Evolutionary conservation across 2,329 filamentous ascomycete genomes (phyloP), one percentile per base, ranked within the genome.

Genomic region (Ophiostoma himal-ulmi): DNA sequence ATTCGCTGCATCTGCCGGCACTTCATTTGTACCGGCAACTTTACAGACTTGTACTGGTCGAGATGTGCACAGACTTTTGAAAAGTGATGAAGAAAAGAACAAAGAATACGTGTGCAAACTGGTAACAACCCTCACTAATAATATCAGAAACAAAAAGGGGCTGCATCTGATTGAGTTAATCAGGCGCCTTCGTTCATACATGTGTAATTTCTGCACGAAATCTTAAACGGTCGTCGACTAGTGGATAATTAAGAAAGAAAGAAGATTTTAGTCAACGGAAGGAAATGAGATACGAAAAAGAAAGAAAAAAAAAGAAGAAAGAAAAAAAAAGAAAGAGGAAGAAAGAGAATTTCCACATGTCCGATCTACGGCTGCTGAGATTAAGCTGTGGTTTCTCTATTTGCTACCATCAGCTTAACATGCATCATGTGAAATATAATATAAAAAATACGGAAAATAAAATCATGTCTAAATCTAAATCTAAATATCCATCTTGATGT

Each of bases 301-400:
- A 36, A 2, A 36, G 3, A 65, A 10, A 13, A 22, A 22, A 5
- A 39, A 41, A 22, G 1, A 39, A 39, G 8, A 65, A 39, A 39
- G 7, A 10, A 20, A 22, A 39, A 65, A 65, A 39, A 10, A 65
- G 13, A 11, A 14, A 64, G 14, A 37, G 37, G 10, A 36, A 64
- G 4, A 64, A 37, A 5, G 22, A 39, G 34, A 64, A 39, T 39
- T 65, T 65, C 62, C 36, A 65, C 62, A 65, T 65, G 20, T 8
- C 60, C 62, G 62, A 65, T 65, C 62, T 65, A 65, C 36, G 60
- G n/a, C 52, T 48, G n/a, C n/a, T 57, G 52, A 57, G 52, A 57
- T 57, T 57, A 57, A 44, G 39, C 7, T 57, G n/a, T 26, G 52
- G 52, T 57, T 57, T 57, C n/a, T 57, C 52, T 57, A 57, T 57